Evolutionary conservation across 768 basidiomycete genomes (phyloP), one percentile per base, ranked within the genome.

Genomic region (Neoboletus brunneissimus): DNA sequence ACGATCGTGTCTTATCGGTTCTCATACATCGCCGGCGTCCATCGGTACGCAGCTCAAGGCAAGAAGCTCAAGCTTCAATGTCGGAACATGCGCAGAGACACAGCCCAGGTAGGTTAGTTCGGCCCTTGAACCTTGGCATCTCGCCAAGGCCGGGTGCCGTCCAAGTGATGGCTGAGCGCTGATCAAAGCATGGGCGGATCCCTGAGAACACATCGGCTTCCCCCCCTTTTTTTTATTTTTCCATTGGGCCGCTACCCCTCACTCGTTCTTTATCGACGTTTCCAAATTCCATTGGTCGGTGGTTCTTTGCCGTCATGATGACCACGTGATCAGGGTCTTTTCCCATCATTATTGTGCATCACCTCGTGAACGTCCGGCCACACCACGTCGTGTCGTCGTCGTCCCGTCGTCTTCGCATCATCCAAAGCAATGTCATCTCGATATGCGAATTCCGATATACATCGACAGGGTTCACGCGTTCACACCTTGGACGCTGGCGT

Each of bases 41-140:
- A 25, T 50, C 25, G 12, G 23, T 6, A 23, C 18, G 8, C 15
- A 9, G 27, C 27, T n/a, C 42, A 40, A 45, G 25, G 5, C 43
- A 13, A 53, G 35, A 5, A 29, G n/a, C 22, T 12, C 45, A 51
- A 16, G 11, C 42, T 35, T 38, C 51, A 42, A 1, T 18, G 45
- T 38, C 45, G 49, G 48, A 57, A 10, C 13, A 22, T 5, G 12
- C 40, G 4, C 10, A 43, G n/a, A 37, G 48, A 61, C 53, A 60
- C 46, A 61, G 54, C 60, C 60, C 20, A 41, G 22, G n/a, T 20
- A 41, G 22, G 15, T 23, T 16, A 3, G 9, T 20, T 57, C 29
- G 38, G 38, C 38, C 38, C n/a, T 40, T 34, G 32, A 7, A 0
- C 18, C 18, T 18, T 35, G 15, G 13, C 34, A 16, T 7, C 11